A percentile compares a stretch with the other conserved stretches of the same genome.
Conservation (phyloP, 73 alveolate genomes). For the Breviolum minutum region DNA sequence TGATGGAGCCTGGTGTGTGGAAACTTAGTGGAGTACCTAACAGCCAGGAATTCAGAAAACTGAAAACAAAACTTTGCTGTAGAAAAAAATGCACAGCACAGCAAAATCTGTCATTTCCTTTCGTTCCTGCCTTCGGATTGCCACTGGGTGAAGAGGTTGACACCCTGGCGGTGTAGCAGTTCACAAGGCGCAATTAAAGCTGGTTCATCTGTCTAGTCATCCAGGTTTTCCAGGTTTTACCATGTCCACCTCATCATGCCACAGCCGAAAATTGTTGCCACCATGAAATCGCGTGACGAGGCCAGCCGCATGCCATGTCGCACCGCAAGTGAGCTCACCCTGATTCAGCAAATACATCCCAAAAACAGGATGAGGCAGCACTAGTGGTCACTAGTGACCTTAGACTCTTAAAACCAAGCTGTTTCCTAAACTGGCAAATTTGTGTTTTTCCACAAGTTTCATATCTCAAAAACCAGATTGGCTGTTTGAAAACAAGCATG, state of each 20-base stretch:
- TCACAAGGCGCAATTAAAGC: too few species aligned
- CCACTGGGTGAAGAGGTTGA: slow-evolving; percentile 82
- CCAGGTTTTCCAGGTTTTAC: too few species aligned
- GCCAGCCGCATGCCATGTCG: slow-evolving; percentile 95
- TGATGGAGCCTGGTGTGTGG: slow-evolving; percentile 93
- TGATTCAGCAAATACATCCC: background rate
- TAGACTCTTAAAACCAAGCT: too few species aligned
- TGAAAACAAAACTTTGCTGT: background rate
- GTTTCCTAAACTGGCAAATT: background rate
- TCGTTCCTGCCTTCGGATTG: slow-evolving; percentile 44
- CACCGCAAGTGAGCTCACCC: slow-evolving; percentile 94
- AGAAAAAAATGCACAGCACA: background rate
- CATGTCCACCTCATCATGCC: slow-evolving; percentile 76
- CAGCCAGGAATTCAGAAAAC: background rate
- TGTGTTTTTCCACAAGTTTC: too few species aligned
- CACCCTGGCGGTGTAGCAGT: slow-evolving; percentile 11
- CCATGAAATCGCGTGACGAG: slow-evolving; percentile 84
- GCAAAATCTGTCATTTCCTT: background rate
- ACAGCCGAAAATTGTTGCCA: slow-evolving; percentile 92
- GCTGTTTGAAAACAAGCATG: background rate
- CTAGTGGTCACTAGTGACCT: too few species aligned
- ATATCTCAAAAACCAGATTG: too few species aligned
- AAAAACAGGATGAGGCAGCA: too few species aligned
- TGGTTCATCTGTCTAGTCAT: too few species aligned
- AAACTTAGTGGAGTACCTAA: slow-evolving; percentile 75